Percentiles rank a stretch among this genome's conserved stretches.
Conservation (phyloP, 2,329 filamentous ascomycete genomes). For the Emergomyces africanus region DNA sequence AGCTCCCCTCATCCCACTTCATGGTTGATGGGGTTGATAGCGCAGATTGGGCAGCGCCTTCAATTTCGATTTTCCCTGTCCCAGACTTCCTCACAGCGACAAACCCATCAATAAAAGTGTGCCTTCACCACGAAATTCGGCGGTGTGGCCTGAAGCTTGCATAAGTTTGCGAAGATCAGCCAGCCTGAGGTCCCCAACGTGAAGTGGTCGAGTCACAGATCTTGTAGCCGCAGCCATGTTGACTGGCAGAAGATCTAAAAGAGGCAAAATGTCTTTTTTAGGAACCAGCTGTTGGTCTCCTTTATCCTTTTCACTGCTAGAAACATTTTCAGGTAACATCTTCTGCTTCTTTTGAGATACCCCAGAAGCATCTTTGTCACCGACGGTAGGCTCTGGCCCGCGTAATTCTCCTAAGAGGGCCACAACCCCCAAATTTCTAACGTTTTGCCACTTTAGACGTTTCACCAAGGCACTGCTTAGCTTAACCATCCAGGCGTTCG, state of each 20-base stretch:
- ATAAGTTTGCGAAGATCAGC: slow-evolving; percentile 79
- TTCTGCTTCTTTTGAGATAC: slow-evolving; percentile 41
- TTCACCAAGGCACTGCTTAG: slow-evolving; percentile 74
- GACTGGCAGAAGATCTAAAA: slow-evolving; percentile 47
- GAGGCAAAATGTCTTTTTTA: slow-evolving; percentile 29
- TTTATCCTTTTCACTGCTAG: slow-evolving; percentile 12
- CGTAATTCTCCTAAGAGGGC: slow-evolving; percentile 70
- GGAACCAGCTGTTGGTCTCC: slow-evolving; percentile 15
- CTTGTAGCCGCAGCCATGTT: slow-evolving; percentile 59
- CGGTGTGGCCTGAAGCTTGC: slow-evolving; percentile 67
- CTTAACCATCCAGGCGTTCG: slow-evolving; percentile 93
- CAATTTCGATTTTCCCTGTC: slow-evolving; percentile 77
- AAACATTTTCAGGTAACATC: slow-evolving; percentile 34
- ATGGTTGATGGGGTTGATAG: slow-evolving; percentile 29
- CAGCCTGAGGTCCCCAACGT: slow-evolving; percentile 84
- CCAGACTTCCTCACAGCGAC: slow-evolving; percentile 83
- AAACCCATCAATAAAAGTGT: slow-evolving; percentile 74
- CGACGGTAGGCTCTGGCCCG: slow-evolving; percentile 27
- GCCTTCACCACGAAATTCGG: slow-evolving; percentile 88
- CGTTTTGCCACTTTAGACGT: slow-evolving; percentile 86
- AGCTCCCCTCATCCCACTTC: slow-evolving; percentile 49
- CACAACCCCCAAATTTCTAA: slow-evolving; percentile 78
- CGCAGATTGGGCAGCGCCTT: slow-evolving; percentile 52
- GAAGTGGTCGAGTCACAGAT: slow-evolving; percentile 71
- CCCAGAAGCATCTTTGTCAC: slow-evolving; percentile 24